Evolutionary conservation across 306 rosid species (phyloP), one percentile per base, ranked within the genome.

Genomic region (Carpinus viminea): DNA sequence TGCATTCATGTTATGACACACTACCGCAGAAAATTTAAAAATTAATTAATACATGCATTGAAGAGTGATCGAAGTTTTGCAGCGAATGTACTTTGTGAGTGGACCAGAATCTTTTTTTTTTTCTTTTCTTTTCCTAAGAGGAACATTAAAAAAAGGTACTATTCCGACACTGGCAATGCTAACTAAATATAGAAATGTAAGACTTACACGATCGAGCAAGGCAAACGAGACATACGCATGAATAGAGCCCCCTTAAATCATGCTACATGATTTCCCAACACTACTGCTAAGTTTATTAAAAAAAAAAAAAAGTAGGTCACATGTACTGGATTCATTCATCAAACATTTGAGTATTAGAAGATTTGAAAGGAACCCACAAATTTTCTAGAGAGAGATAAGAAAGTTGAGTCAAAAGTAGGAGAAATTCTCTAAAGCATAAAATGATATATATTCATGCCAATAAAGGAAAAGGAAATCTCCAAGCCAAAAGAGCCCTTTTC

Each of bases 381-480:
- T 78, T 68, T 83, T 82, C 51, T 73, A 62, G 77, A 74, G 79
- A 77, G 79, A 77, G 76, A 62, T 41, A 82, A 64, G 80, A 89
- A 77, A 84, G 90, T 54, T 64, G 16, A 90, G 96, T 92, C 91
- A 93, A 90, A 90, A 76, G 84, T 47, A 57, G 45, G 75, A 83
- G 88, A 78, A 83, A 72, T 75, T 82, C 50, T 68, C 50, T 68
- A 75, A 82, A 78, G 80, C 78, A 74, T 52, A 64, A 81, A 41
- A 78, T 76, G 81, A 83, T 74, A 76, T 89, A 82, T 74, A 76
- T 89, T 72, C 92, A 88, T 86, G 92, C 91, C 89, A 80, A 85
- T 90, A 90, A 92, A 92, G 90, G 84, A 48, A 87, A 34, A 81
- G 47, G 60, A 82, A 81, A 87, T 86, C 74, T 31, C 82, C 83